A percentile compares a stretch with the other conserved stretches of the same genome.
These are phyloP conservation scores for Arthrobotrys sphaeroides DNA, from an alignment of 2,329 filamentous ascomycete genomes.

Conservation along the genomic window DNA sequence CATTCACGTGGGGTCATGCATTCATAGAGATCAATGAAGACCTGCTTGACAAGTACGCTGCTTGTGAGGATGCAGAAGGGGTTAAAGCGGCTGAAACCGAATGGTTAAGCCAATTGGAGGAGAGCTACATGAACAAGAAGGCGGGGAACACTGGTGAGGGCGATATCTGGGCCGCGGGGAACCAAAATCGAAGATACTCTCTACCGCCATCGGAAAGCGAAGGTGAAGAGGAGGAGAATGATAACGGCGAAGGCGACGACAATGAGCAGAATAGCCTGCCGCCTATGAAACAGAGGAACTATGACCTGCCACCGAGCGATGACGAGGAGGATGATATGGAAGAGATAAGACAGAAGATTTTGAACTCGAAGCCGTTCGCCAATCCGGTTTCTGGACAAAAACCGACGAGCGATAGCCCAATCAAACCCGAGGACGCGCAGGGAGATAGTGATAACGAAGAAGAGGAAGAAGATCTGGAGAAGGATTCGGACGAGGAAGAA, in stretches of 20 bases:
- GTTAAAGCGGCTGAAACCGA: slow-evolving; percentile 84
- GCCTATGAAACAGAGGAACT: slow-evolving; percentile 67
- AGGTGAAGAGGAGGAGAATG: slow-evolving; percentile 64
- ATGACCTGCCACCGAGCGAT: slow-evolving; percentile 62
- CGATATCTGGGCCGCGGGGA: slow-evolving; percentile 90
- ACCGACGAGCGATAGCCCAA: slow-evolving; percentile 65
- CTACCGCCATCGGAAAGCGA: slow-evolving; percentile 61
- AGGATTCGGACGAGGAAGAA: slow-evolving; percentile 76
- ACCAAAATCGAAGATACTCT: slow-evolving; percentile 76
- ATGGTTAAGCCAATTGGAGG: slow-evolving; percentile 90
- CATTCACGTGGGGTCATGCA: slow-evolving; percentile 86
- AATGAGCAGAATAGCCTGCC: slow-evolving; percentile 68
- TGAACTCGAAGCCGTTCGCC: slow-evolving; percentile 87
- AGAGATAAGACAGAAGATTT: slow-evolving; percentile 86
- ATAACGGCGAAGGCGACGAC: slow-evolving; percentile 61
- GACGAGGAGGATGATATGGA: slow-evolving; percentile 89
- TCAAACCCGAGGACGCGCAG: slow-evolving; percentile 70
- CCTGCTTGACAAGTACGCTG: slow-evolving; percentile 83
- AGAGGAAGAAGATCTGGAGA: slow-evolving; percentile 63
- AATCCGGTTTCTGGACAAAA: slow-evolving; percentile 64
- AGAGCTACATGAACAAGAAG: slow-evolving; percentile 84
- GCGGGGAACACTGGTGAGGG: slow-evolving; percentile 71
- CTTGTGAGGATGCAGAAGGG: slow-evolving; percentile 79
- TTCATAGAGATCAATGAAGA: slow-evolving; percentile 91
- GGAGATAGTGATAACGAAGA: slow-evolving; percentile 73